A percentile compares a stretch with the other conserved stretches of the same genome.
Conservation (phyloP, 2,329 filamentous ascomycete species). For the Hypoxylon sp. region DNA sequence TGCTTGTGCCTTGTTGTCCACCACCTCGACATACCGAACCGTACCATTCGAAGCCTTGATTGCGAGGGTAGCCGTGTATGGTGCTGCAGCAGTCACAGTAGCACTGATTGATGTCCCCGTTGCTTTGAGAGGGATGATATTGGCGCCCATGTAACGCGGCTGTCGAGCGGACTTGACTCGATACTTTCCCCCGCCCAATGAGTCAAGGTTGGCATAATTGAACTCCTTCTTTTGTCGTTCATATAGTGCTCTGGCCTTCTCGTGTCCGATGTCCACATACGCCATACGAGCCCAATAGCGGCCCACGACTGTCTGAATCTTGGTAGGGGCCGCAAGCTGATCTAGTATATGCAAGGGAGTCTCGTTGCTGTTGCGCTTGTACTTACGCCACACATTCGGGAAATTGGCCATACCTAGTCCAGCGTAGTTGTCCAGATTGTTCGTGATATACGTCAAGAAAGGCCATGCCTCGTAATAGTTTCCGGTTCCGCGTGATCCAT, state of each 20-base stretch:
- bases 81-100: conserved; percentile 54
- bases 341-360: conserved; percentile 64
- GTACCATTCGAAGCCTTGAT: conserved; percentile 53
- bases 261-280: conserved; percentile 65
- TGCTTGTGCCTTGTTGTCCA: conserved; percentile 55
- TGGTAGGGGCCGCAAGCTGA: conserved; percentile 55
- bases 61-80: conserved; percentile 60
- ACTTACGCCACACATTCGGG: conserved; percentile 61
- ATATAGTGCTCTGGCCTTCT: conserved; percentile 58
- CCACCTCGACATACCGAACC: conserved; percentile 58
- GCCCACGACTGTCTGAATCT: conserved; percentile 60
- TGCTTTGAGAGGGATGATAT: conserved; percentile 62
- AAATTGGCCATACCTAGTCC: conserved; percentile 60
- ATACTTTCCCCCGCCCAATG: conserved; percentile 56
- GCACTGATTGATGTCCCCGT: conserved; percentile 53
- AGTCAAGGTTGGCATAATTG: conserved; percentile 62
- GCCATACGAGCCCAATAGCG: conserved; percentile 69
- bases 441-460: conserved; percentile 63
- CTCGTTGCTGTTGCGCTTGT: conserved; percentile 62
- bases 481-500: conserved; percentile 58
- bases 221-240: conserved; percentile 54
- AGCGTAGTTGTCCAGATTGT: conserved; percentile 62
- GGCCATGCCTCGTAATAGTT: conserved; percentile 69
- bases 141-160: conserved; percentile 66
- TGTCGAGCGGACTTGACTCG: conserved; percentile 60